These are phyloP conservation scores for Taxawa tesnikishii DNA, from an alignment of 2,329 filamentous ascomycete species.

Conservation along the genomic window DNA sequence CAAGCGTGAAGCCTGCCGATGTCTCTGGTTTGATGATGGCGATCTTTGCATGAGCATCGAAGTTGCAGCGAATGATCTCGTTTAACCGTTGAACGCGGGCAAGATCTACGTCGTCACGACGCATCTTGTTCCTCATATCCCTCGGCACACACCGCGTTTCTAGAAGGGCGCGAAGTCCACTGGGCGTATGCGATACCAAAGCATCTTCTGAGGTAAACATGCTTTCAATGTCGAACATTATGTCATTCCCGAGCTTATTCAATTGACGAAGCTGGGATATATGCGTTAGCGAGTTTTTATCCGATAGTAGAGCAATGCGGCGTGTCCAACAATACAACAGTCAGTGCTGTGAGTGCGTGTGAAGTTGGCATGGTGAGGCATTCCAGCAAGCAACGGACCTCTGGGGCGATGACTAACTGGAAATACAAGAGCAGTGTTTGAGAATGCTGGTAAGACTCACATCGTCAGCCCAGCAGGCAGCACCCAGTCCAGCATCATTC, in stretches of 20 bases:
- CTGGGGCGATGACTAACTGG: no score
- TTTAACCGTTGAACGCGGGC: neutral
- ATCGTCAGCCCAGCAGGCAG: neutral
- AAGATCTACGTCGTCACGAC: neutral
- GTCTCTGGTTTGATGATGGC: neutral
- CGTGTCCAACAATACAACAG: no score
- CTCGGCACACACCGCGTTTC: neutral
- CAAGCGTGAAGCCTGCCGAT: neutral
- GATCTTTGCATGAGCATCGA: neutral
- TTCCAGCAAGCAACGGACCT: no score
- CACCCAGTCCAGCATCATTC: neutral
- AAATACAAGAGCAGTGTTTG: no score
- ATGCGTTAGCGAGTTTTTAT: no score
- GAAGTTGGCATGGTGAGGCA: no score
- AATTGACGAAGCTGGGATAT: neutral
- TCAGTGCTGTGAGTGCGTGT: no score
- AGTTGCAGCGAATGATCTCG: neutral
- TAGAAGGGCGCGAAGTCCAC: neutral
- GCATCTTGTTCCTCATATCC: neutral
- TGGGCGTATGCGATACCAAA: no score
- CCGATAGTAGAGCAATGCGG: no score
- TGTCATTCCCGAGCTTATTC: neutral
- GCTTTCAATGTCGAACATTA: neutral
- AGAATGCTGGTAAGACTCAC: no score
- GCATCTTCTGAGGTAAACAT: neutral